Percentiles rank a stretch among this genome's conserved stretches.
Conservation (phyloP, 306 rosid species). For the Trifolium dubium region DNA sequence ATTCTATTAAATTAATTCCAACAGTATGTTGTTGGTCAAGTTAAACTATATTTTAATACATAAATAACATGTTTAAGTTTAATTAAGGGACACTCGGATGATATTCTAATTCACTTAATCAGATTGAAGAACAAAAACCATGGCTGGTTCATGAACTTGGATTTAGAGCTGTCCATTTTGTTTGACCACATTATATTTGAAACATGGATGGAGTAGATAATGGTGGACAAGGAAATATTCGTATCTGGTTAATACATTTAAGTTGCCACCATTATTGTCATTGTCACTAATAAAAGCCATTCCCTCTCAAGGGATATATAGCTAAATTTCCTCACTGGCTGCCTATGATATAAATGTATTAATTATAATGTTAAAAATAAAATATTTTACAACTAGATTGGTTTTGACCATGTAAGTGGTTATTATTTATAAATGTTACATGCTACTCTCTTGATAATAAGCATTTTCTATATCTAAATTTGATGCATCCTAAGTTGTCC, state of each 20-base stretch:
- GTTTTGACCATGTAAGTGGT: too few species aligned
- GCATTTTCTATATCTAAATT: too few species aligned
- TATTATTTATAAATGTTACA: too few species aligned
- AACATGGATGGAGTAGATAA: neutral
- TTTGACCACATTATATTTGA: constrained; percentile 45
- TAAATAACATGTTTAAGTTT: constrained; percentile 40
- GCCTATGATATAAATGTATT: neutral
- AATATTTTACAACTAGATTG: too few species aligned
- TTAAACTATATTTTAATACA: constrained; percentile 2
- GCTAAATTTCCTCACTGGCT: neutral
- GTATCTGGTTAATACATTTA: constrained; percentile 36
- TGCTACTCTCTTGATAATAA: too few species aligned
- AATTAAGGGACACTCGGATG: constrained; percentile 24
- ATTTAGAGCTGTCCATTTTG: constrained; percentile 49
- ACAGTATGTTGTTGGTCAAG: too few species aligned
- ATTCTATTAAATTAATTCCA: too few species aligned
- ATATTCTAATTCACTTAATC: constrained; percentile 46
- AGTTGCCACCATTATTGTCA: constrained; percentile 28
- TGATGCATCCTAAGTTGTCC: too few species aligned
- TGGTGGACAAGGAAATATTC: constrained; percentile 50
- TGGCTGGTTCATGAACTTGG: constrained; percentile 61
- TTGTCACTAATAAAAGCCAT: neutral
- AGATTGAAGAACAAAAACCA: constrained; percentile 40
- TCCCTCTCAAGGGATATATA: neutral
- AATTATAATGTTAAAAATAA: too few species aligned